A percentile compares a stretch with the other conserved stretches of the same genome.
Conservation (phyloP, 2,329 filamentous ascomycete species). For the Talaromyces sp. region DNA sequence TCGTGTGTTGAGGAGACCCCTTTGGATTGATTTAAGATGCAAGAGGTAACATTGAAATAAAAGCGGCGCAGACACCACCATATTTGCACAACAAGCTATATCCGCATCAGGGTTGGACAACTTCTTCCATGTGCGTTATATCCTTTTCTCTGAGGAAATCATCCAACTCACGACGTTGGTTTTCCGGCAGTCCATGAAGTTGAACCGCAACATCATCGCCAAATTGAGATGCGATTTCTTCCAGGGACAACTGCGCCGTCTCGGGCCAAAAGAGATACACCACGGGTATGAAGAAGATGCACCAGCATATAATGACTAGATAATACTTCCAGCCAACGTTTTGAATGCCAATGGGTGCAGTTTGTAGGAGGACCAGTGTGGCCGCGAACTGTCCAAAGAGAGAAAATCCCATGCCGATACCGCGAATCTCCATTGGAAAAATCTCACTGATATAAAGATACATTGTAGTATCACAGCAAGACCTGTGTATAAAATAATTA, state of each 20-base stretch:
- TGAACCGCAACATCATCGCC: constrained; percentile 49
- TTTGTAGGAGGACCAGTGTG: constrained; percentile 47
- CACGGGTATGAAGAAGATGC: constrained; percentile 36
- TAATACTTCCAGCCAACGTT: constrained; percentile 49
- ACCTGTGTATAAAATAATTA: constrained; percentile 20
- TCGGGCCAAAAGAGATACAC: constrained; percentile 44
- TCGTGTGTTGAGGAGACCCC: too few species aligned
- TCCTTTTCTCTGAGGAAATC: constrained; percentile 5
- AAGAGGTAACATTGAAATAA: too few species aligned
- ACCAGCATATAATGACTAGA: constrained; percentile 45
- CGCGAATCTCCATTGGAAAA: constrained; percentile 46
- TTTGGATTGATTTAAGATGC: too few species aligned
- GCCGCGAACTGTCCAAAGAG: constrained; percentile 48
- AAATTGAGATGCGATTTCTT: constrained; percentile 44
- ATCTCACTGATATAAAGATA: constrained; percentile 45
- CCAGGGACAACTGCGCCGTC: constrained; percentile 39
- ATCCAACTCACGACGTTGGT: constrained; percentile 26
- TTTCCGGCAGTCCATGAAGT: constrained; percentile 40
- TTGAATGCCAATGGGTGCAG: constrained; percentile 40
- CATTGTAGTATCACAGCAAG: constrained; percentile 44
- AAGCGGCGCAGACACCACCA: too few species aligned
- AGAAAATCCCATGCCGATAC: constrained; percentile 50
- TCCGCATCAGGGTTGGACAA: too few species aligned
- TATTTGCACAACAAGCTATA: too few species aligned
- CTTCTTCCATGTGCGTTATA: constrained; percentile 5